Conservation (phyloP, 73 alveolate genomes). For the Durusdinium trenchii region DNA sequence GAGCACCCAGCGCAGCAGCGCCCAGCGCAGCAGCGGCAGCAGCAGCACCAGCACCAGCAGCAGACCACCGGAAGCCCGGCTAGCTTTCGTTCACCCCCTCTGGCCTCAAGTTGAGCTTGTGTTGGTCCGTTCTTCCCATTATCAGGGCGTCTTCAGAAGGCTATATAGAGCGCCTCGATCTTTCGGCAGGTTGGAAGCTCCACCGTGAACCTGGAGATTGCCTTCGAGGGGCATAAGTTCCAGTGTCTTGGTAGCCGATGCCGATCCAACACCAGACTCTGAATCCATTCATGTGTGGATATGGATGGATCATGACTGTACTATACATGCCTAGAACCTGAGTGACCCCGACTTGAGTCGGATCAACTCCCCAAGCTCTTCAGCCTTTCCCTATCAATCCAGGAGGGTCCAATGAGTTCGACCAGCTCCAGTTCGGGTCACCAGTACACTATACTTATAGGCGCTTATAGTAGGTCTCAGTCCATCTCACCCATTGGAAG, state of each 20-base stretch:
- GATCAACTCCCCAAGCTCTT: no score
- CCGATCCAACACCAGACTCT: no score
- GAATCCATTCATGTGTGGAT: no score
- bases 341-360: no score
- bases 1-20: no score
- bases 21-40: no score
- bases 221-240: slow-evolving; percentile 48
- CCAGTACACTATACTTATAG: neutral
- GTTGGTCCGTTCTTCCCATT: neutral
- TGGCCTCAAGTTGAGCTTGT: neutral
- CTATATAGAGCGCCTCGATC: neutral
- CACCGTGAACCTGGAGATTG: slow-evolving; percentile 21
- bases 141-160: neutral
- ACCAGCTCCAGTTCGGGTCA: neutral
- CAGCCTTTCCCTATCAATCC: neutral
- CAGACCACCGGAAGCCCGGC: no score
- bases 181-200: slow-evolving; percentile 3
- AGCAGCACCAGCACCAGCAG: no score
- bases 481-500: neutral
- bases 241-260: slow-evolving; percentile 21
- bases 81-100: no score
- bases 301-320: no score
- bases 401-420: neutral
- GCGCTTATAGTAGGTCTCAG: neutral
- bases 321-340: no score